A percentile compares a stretch with the other conserved stretches of the same genome.
These are phyloP conservation scores for Penicillium silybi DNA, from an alignment of 495 filamentous ascomycete genomes.

Conservation along the genomic window DNA sequence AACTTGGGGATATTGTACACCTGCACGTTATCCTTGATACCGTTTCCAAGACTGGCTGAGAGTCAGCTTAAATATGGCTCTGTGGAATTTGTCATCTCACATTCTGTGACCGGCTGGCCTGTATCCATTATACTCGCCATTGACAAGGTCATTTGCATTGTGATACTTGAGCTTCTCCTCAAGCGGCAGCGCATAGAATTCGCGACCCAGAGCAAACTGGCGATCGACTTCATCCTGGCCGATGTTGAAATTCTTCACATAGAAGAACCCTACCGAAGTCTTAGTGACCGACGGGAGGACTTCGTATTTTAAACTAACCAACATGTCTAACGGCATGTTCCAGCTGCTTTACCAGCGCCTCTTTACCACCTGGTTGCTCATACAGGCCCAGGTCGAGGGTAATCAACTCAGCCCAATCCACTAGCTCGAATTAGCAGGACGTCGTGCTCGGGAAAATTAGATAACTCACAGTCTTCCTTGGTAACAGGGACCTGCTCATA, in stretches of 20 bases:
- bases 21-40: conserved; percentile 46
- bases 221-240: conserved; percentile 51
- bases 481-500: conserved; percentile 49
- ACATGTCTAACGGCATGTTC: conserved; percentile 55
- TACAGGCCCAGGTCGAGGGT: conserved; percentile 52
- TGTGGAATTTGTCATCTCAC: conserved; percentile 16
- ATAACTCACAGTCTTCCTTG: conserved; percentile 38
- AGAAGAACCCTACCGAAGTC: conserved; percentile 43
- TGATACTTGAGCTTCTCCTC: conserved; percentile 54
- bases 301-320: conserved; percentile 26
- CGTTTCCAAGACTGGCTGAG: conserved; percentile 35
- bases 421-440: conserved; percentile 17
- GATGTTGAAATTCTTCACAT: conserved; percentile 53
- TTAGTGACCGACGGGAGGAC: background rate
- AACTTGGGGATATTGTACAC: conserved; percentile 53
- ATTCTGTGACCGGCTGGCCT: conserved; percentile 42
- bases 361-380: conserved; percentile 49
- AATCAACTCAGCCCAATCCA: conserved; percentile 54
- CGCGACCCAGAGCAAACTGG: conserved; percentile 54
- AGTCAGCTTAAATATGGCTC: background rate
- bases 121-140: conserved; percentile 42
- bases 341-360: conserved; percentile 51
- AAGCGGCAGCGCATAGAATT: conserved; percentile 51
- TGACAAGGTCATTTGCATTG: conserved; percentile 24
- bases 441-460: background rate